Evolutionary conservation across 2,329 filamentous ascomycete species (phyloP).

Genomic region (Trichoderma sp.): DNA sequence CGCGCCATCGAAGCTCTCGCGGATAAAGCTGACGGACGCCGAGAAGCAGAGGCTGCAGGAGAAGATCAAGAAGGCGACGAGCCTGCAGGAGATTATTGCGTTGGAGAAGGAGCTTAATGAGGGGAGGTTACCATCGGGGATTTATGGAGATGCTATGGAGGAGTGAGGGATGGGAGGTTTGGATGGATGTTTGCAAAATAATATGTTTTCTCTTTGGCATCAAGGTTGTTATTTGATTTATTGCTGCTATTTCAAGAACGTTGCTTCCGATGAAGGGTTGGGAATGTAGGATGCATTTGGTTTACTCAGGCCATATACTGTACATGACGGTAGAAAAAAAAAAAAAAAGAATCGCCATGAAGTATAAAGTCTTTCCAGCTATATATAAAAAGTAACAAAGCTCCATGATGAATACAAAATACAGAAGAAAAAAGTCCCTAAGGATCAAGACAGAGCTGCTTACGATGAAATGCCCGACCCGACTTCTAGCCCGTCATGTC

Average conservation of each 20-base stretch:
- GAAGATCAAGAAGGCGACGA: constrained; percentile 84
- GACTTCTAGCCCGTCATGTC: constrained; percentile 55
- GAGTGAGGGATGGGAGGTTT: constrained; percentile 48
- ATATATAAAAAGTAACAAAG: background rate
- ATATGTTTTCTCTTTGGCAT: background rate
- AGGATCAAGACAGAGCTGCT: background rate
- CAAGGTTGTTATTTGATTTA: background rate
- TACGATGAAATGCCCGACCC: background rate
- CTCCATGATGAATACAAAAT: background rate
- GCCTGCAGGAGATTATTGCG: constrained; percentile 82
- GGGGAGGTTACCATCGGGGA: constrained; percentile 74
- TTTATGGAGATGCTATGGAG: constrained; percentile 56
- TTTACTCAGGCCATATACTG: background rate
- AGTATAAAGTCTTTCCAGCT: background rate
- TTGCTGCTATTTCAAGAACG: background rate
- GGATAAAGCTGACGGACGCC: constrained; percentile 80
- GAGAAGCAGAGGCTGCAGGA: constrained; percentile 85
- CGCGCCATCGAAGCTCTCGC: constrained; percentile 62
- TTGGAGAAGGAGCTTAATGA: constrained; percentile 92
- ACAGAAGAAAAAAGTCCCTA: background rate
- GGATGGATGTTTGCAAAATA: background rate
- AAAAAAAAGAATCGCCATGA: background rate
- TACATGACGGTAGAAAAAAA: background rate
- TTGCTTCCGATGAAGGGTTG: background rate
- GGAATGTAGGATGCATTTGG: background rate